A percentile compares a stretch with the other conserved stretches of the same genome.
phyloP scores from a whole-genome alignment of 2,329 filamentous ascomycete genomes.

The Trichophyton simii region DNA sequence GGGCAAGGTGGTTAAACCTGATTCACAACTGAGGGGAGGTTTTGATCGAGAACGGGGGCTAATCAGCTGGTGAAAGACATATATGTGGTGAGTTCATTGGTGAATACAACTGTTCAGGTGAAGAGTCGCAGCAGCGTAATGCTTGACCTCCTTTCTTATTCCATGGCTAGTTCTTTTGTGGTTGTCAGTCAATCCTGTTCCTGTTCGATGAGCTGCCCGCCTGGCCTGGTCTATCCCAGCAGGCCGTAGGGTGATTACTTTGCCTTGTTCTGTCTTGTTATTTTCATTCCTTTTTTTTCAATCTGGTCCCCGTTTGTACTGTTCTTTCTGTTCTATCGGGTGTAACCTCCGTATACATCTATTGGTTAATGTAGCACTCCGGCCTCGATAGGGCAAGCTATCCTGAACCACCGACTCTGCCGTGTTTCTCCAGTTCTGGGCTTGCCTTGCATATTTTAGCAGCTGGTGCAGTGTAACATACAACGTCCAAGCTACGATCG shows the following conservation, averaged over 20 bases:
- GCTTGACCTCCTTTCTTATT: background rate
- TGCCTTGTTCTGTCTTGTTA: background rate
- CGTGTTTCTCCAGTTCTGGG: background rate
- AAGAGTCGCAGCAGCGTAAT: background rate
- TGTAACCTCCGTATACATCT: background rate
- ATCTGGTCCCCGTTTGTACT: background rate
- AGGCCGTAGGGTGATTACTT: background rate
- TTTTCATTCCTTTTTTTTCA: background rate
- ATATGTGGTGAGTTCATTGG: background rate
- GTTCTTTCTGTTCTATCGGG: background rate
- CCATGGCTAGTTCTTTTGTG: background rate
- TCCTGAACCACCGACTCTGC: background rate
- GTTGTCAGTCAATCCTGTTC: background rate
- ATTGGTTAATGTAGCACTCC: background rate
- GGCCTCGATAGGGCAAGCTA: background rate
- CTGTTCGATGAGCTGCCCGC: background rate
- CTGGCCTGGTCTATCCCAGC: background rate
- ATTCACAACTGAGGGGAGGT: constrained; percentile 70
- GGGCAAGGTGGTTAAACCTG: constrained; percentile 87
- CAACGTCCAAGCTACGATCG: background rate
- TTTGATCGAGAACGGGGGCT: constrained; percentile 73
- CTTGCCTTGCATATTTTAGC: background rate
- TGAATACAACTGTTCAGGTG: background rate
- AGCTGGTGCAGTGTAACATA: background rate
- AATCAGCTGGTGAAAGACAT: constrained; percentile 61